Conservation (phyloP, 2,329 filamentous ascomycete genomes). For the Akanthomyces dipterigenus region DNA sequence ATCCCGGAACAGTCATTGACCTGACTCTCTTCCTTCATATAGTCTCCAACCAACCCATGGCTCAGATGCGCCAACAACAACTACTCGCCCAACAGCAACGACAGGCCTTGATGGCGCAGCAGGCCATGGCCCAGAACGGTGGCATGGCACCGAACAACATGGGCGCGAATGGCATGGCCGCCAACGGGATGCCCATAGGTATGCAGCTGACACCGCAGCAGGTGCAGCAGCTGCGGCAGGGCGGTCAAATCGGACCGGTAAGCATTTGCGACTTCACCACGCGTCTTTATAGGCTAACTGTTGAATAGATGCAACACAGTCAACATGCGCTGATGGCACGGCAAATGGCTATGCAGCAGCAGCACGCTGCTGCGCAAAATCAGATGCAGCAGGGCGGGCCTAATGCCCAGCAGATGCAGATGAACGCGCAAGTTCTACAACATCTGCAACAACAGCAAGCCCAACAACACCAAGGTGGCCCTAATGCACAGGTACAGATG, state of each 20-base stretch:
- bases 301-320: conserved; percentile 15
- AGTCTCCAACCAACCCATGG: conserved; percentile 33
- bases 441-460: conserved; percentile 32
- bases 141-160: conserved; percentile 34
- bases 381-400: conserved; percentile 33
- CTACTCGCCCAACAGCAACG: conserved; percentile 51
- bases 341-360: conserved; percentile 40
- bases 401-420: conserved; percentile 41
- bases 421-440: conserved; percentile 41
- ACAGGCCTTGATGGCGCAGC: conserved; percentile 49
- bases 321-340: conserved; percentile 33
- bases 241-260: conserved; percentile 35
- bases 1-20: conserved; percentile 3
- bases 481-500: conserved; percentile 4
- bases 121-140: conserved; percentile 41
- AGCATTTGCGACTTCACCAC: conserved; percentile 16
- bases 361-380: conserved; percentile 17
- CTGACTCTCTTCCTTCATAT: not conserved
- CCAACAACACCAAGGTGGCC: conserved; percentile 21
- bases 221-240: conserved; percentile 42
- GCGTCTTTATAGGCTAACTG: not conserved
- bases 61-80: conserved; percentile 46
- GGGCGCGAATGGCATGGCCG: conserved; percentile 25
- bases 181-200: conserved; percentile 46
- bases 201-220: conserved; percentile 45